phyloP scores from a whole-genome alignment of 2,329 filamentous ascomycete species.

The Hysterium pulicare region DNA sequence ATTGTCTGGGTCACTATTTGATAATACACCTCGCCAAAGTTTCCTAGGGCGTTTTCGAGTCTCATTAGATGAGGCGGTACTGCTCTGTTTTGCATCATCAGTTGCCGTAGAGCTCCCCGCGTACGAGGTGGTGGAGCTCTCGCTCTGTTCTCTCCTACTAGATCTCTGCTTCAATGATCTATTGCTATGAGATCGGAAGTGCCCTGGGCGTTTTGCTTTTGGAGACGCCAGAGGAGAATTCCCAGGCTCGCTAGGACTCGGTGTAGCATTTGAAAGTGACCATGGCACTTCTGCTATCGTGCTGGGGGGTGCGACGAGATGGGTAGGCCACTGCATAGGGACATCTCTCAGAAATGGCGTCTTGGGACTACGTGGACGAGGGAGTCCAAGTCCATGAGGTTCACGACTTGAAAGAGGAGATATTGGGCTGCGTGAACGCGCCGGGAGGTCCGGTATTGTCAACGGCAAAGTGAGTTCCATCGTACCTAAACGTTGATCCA shows the following conservation, averaged over 20 bases:
- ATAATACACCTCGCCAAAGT: background rate
- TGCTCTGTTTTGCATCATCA: too few species aligned
- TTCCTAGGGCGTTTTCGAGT: background rate
- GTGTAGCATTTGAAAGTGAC: background rate
- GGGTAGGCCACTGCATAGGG: background rate
- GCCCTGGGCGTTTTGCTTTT: background rate
- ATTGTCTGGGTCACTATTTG: background rate
- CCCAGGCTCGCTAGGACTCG: background rate
- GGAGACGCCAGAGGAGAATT: background rate
- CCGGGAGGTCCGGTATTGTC: conserved; percentile 17
- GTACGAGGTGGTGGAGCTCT: background rate
- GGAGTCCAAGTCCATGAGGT: conserved; percentile 18
- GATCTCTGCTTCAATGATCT: background rate
- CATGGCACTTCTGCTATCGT: background rate
- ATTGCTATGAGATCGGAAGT: background rate
- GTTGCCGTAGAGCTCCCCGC: background rate
- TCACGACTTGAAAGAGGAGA: conserved; percentile 4
- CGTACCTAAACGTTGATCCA: conserved; percentile 12
- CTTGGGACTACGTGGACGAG: conserved; percentile 14
- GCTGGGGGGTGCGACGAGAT: background rate
- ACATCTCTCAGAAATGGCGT: background rate
- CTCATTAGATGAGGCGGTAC: background rate
- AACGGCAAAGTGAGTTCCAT: conserved; percentile 26
- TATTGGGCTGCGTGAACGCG: conserved; percentile 13
- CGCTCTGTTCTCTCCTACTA: background rate